Evolutionary conservation across 148 eudicot species (phyloP).

Genomic region (Mesembryanthemum crystallinum): DNA sequence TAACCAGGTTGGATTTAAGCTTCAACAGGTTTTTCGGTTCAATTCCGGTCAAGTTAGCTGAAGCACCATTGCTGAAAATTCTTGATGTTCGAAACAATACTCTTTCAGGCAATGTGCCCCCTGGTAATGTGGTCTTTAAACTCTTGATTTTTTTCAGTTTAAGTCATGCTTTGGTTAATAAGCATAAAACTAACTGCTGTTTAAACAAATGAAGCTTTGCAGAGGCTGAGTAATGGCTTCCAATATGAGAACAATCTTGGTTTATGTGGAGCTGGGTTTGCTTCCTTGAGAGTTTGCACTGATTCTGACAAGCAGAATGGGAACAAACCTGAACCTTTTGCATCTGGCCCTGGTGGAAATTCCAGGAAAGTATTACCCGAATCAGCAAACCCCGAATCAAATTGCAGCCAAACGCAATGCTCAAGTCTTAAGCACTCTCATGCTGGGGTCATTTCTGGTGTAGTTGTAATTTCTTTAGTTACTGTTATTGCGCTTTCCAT

Average conservation of each 20-base stretch:
- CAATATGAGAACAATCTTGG: conserved; percentile 62
- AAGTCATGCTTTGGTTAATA: not conserved
- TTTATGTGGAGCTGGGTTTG: conserved; percentile 69
- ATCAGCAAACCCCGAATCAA: conserved; percentile 54
- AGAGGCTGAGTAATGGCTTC: conserved; percentile 65
- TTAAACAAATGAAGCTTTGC: conserved; percentile 46
- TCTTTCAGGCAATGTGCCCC: conserved; percentile 83
- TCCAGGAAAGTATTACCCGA: conserved; percentile 58
- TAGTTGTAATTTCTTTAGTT: conserved; percentile 34
- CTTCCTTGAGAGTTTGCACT: conserved; percentile 52
- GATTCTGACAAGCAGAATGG: conserved; percentile 32
- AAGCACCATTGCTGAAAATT: conserved; percentile 52
- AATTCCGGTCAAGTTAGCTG: conserved; percentile 69
- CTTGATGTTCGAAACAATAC: conserved; percentile 69
- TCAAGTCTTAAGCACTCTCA: conserved; percentile 29
- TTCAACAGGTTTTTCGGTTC: conserved; percentile 74
- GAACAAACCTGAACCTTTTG: conserved; percentile 61
- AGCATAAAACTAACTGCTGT: conserved; percentile 13
- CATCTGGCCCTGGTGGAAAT: conserved; percentile 40
- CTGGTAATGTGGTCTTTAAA: conserved; percentile 43
- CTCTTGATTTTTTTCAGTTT: not conserved
- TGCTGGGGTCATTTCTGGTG: conserved; percentile 45
- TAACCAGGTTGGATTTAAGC: conserved; percentile 79
- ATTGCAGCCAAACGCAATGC: conserved; percentile 37
- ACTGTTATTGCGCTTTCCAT: conserved; percentile 47